These are phyloP conservation scores for Stellera chamaejasme DNA, from an alignment of 345 rosid genomes.

Conservation along the genomic window DNA sequence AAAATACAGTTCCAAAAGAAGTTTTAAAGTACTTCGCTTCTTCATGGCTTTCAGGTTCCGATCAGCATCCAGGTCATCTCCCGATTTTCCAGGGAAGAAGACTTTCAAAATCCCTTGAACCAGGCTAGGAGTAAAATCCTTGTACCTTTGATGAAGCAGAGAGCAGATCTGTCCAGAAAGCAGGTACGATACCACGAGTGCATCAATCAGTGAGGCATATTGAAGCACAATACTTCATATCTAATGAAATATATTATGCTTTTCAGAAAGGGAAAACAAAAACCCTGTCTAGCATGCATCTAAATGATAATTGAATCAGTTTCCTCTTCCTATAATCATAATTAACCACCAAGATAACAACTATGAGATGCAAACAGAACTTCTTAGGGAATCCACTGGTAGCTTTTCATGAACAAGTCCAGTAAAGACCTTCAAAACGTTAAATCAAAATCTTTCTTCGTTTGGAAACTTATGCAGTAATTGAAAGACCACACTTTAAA, in stretches of 20 bases:
- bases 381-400: too few species aligned
- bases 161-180: constrained; percentile 64
- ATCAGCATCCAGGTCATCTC: constrained; percentile 81
- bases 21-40: constrained; percentile 87
- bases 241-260: neutral
- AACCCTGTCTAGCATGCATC: constrained; percentile 3
- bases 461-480: too few species aligned
- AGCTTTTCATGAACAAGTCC: too few species aligned
- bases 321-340: too few species aligned
- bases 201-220: too few species aligned
- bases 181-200: constrained; percentile 12
- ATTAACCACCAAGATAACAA: too few species aligned
- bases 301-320: neutral
- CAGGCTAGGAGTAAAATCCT: constrained; percentile 84
- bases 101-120: constrained; percentile 81
- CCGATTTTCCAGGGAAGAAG: constrained; percentile 90
- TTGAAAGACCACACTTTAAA: too few species aligned
- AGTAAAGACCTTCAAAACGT: too few species aligned
- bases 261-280: neutral
- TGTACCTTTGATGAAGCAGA: constrained; percentile 94
- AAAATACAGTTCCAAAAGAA: constrained; percentile 87
- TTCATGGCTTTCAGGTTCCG: constrained; percentile 87
- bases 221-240: too few species aligned
- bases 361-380: too few species aligned
- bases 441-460: too few species aligned